Conservation (phyloP, 2,329 filamentous ascomycete species). For the Aspergillus pseudonomiae region DNA sequence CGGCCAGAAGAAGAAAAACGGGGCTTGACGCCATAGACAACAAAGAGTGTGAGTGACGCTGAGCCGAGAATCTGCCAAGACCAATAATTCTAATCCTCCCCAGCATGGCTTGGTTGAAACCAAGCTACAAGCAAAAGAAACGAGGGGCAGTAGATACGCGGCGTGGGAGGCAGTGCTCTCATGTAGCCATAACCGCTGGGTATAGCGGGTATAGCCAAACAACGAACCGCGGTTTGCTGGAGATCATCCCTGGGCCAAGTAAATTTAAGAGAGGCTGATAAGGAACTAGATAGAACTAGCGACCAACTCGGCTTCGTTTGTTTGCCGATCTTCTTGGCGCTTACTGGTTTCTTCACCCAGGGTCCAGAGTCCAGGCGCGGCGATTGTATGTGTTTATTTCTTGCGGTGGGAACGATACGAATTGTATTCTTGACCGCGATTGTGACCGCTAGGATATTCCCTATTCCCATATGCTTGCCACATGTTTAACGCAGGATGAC, state of each 20-base stretch:
- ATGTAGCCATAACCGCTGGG: background rate
- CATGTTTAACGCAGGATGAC: background rate
- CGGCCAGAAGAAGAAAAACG: background rate
- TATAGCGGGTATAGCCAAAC: background rate
- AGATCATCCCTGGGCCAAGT: slow-evolving; percentile 3
- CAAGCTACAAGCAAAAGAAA: background rate
- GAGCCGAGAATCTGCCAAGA: slow-evolving; percentile 17
- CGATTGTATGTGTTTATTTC: background rate
- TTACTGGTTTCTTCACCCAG: background rate
- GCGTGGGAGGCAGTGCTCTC: background rate
- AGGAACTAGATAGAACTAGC: slow-evolving; percentile 7
- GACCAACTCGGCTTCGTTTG: slow-evolving; percentile 13
- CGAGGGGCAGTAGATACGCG: background rate
- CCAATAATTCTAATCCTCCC: slow-evolving; percentile 11
- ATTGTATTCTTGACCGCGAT: background rate
- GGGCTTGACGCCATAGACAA: background rate
- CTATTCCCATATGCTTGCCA: background rate
- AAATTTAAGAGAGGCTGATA: slow-evolving; percentile 1
- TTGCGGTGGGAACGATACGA: background rate
- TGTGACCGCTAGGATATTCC: background rate
- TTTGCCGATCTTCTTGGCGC: slow-evolving; percentile 24
- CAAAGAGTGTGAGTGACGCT: background rate
- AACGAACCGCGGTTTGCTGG: background rate
- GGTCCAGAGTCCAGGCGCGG: background rate
- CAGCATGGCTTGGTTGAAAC: slow-evolving; percentile 15